phyloP scores from a whole-genome alignment of 306 rosid genomes.

The Calophaca sinica region DNA sequence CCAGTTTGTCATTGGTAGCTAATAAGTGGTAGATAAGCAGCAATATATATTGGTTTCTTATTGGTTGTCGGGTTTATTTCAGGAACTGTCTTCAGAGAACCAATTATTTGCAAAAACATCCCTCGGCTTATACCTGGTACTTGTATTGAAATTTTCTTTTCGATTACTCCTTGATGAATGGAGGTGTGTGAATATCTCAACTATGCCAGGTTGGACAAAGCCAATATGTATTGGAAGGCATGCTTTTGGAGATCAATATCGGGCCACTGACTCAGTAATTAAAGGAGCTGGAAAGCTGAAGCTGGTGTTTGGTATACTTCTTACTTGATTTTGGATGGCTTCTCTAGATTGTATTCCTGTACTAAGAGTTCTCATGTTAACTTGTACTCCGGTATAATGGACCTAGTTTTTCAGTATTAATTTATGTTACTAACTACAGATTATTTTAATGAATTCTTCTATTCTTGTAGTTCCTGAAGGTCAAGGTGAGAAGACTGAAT shows the following conservation, averaged over 20 bases:
- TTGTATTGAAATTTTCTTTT: constrained; percentile 20
- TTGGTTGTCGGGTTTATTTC: constrained; percentile 34
- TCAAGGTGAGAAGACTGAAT: constrained; percentile 71
- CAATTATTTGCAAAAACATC: constrained; percentile 91
- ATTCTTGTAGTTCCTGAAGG: constrained; percentile 78
- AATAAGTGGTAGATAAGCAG: not conserved
- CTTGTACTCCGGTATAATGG: not conserved
- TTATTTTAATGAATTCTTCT: constrained; percentile 36
- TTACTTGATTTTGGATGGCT: constrained; percentile 38
- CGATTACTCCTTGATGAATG: constrained; percentile 26
- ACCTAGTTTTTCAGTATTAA: constrained; percentile 7
- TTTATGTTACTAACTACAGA: constrained; percentile 7
- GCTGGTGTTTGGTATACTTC: constrained; percentile 80
- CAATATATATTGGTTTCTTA: constrained; percentile 32
- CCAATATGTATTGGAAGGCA: constrained; percentile 97
- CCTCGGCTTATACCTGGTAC: constrained; percentile 99
- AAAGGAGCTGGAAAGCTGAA: constrained; percentile 91
- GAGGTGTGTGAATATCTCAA: constrained; percentile 33
- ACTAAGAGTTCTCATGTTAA: not conserved
- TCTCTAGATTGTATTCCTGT: not conserved
- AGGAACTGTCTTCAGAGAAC: constrained; percentile 99
- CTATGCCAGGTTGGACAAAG: constrained; percentile 87
- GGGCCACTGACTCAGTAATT: constrained; percentile 91
- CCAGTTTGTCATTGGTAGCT: not conserved
- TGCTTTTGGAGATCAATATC: constrained; percentile 97